Percentiles rank a stretch among this genome's conserved stretches.
Evolutionary conservation across 2,329 filamentous ascomycete species (phyloP).

Genomic region (Xylaria sp.): DNA sequence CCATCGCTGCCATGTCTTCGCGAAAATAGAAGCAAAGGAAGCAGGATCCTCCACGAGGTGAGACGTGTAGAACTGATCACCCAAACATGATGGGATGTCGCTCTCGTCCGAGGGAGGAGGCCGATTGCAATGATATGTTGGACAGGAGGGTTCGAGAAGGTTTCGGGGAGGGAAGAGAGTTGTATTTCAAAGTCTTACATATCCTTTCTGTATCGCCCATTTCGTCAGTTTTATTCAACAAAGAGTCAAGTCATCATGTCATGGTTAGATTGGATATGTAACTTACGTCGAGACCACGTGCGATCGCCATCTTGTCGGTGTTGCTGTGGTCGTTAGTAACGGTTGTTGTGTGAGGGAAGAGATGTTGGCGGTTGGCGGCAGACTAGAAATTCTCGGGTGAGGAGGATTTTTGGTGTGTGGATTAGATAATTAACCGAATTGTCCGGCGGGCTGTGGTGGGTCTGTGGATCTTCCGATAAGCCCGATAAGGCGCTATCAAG

Average conservation of each 20-base stretch:
- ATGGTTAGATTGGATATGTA: not conserved
- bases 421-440: constrained; percentile 33
- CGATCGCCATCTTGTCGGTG: constrained; percentile 39
- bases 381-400: constrained; percentile 23
- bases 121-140: constrained; percentile 20
- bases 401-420: constrained; percentile 33
- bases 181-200: constrained; percentile 36
- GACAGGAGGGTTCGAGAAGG: constrained; percentile 22
- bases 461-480: constrained; percentile 5
- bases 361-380: constrained; percentile 29
- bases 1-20: constrained; percentile 59
- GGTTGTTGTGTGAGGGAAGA: constrained; percentile 27
- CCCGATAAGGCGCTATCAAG: constrained; percentile 33
- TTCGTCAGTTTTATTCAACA: constrained; percentile 22
- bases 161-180: constrained; percentile 15
- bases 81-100: constrained; percentile 30
- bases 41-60: constrained; percentile 81
- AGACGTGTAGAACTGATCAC: constrained; percentile 59
- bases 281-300: constrained; percentile 42
- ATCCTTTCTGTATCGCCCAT: constrained; percentile 36
- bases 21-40: constrained; percentile 50
- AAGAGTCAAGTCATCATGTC: not conserved
- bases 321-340: constrained; percentile 41
- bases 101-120: constrained; percentile 16
- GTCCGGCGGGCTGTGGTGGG: constrained; percentile 25